phyloP scores from a whole-genome alignment of 495 filamentous ascomycete species.

The Hypoxylon crocopeplum region DNA sequence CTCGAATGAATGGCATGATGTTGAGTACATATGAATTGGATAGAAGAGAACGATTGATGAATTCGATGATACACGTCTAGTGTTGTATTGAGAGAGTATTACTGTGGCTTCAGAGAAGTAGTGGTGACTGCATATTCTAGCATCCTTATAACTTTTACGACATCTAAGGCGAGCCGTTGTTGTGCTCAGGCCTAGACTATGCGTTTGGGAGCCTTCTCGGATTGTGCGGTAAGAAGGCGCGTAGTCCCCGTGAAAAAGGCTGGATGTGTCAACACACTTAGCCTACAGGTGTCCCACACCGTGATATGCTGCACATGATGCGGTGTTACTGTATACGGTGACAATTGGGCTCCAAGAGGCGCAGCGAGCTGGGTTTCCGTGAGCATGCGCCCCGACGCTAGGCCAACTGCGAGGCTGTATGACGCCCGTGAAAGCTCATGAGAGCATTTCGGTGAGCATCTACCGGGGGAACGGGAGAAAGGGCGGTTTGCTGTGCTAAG shows the following conservation, averaged over 20 bases:
- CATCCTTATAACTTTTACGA: no score
- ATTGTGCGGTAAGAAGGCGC: not conserved
- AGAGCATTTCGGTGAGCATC: conserved; percentile 16
- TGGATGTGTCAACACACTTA: not conserved
- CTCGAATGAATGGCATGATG: conserved; percentile 12
- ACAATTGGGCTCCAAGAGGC: conserved; percentile 20
- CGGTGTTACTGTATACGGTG: conserved; percentile 13
- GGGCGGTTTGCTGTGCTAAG: conserved; percentile 3
- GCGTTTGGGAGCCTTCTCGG: no score
- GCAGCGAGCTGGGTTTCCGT: conserved; percentile 16
- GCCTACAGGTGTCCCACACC: not conserved
- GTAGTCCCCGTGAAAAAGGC: not conserved
- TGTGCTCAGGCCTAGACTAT: no score
- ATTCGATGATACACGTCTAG: no score
- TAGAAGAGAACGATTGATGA: conserved; percentile 8
- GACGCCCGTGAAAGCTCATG: not conserved
- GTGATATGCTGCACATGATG: not conserved
- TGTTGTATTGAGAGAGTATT: no score
- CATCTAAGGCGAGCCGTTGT: no score
- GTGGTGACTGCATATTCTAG: no score
- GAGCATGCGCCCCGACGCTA: conserved; percentile 2
- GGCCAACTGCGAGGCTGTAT: conserved; percentile 26
- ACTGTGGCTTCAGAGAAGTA: no score
- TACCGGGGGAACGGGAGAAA: not conserved
- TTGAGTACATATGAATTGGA: conserved; percentile 22